Conservation (phyloP, 306 rosid genomes). For the Castanea crenata region DNA sequence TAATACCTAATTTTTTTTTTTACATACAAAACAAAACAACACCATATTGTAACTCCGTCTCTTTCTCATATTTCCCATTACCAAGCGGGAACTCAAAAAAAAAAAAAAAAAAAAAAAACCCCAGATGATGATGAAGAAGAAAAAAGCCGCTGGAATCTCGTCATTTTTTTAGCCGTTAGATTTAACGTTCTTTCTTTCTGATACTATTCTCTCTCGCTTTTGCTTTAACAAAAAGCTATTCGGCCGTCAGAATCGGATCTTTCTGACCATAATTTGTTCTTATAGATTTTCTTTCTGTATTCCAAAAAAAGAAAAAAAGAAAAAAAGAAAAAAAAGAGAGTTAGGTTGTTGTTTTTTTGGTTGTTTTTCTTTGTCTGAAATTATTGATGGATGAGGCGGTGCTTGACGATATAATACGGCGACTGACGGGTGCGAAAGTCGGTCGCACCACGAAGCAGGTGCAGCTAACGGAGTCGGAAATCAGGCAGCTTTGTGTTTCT, state of each 20-base stretch:
- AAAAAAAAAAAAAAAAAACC: too few species aligned
- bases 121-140: too few species aligned
- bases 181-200: conserved; percentile 8
- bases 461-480: conserved; percentile 67
- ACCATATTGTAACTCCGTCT: conserved; percentile 15
- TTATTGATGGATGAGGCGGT: conserved; percentile 50
- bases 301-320: too few species aligned
- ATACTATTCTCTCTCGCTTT: conserved; percentile 13
- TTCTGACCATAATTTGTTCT: too few species aligned
- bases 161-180: not conserved
- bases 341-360: not conserved
- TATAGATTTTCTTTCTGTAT: too few species aligned
- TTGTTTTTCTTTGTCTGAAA: not conserved
- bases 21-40: too few species aligned
- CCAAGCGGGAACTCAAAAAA: conserved; percentile 20
- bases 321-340: too few species aligned
- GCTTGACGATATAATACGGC: conserved; percentile 63
- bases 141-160: not conserved
- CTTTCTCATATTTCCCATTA: conserved; percentile 2
- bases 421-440: conserved; percentile 60
- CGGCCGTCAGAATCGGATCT: not conserved
- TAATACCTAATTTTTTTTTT: too few species aligned
- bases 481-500: conserved; percentile 52
- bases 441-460: conserved; percentile 77
- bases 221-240: not conserved